Base-by-base conservation (phyloP, 2,329 filamentous ascomycete genomes). In the Colletotrichum tamarilloi region DNA sequence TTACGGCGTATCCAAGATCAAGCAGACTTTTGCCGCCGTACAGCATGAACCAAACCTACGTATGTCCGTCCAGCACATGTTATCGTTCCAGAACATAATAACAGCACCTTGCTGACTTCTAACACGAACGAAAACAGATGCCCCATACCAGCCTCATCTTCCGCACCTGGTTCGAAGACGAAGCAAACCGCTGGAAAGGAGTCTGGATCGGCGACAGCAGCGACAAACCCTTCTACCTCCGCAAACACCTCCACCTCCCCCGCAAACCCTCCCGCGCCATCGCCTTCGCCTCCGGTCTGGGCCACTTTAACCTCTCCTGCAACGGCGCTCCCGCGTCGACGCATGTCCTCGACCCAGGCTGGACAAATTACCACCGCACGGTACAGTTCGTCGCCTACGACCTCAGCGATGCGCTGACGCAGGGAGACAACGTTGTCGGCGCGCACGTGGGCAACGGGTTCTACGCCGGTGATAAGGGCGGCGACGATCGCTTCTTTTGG, bases 361-460 rank as follows among this genome's bases (percentile, higher is more conserved):
- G 82, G 82, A 82, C 80, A 4, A 82, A 84, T 62, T 84, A 84
- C 69, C 82, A 84, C 72, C 76, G 78, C 58, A 84, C 80, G 4
- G 82, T 84, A 1, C 84, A 85, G 11, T 86, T 83, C 58, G 83
- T 84, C 1, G 82, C 80, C 2, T 85, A 86, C 72, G 84, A 86
- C 68, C 75, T 86, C 6, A 84, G 84, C 5, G 58, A 76, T 2
- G 78, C 79, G 12, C 67, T 85, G 1, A 73, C 35, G 0, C 56
- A 77, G 4, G 80, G 80, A 3, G 67, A 77, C 14, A 88, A 87
- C 73, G 78, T 78, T 0, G 78, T 88, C 59, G 83, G 79, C 0
- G 82, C 84, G 3, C 82, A 78, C 66, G 74, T 86, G 1, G 83
- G 83, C 8, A 86, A 86, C 38, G 85, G 85, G 0, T 86, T 86